These are phyloP conservation scores for Eleusine indica DNA, from an alignment of 176 grass and related monocot genomes.

Conservation along the genomic window DNA sequence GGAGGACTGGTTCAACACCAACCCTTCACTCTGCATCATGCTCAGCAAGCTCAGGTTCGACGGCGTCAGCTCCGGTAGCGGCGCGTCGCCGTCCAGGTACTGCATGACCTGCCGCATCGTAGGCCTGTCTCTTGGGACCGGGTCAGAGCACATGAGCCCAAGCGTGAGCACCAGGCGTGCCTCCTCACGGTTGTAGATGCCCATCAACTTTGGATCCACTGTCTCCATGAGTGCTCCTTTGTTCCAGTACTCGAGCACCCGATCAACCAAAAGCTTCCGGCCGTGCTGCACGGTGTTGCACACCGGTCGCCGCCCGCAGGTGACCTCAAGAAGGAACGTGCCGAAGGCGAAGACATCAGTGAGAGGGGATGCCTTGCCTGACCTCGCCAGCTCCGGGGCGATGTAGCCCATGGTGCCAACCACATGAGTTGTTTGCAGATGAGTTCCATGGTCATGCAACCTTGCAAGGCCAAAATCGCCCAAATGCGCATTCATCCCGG, in stretches of 20 bases:
- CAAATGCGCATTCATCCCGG: slow-evolving; percentile 27
- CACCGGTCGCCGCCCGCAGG: slow-evolving; percentile 35
- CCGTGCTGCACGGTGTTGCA: neutral
- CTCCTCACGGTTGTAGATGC: slow-evolving; percentile 23
- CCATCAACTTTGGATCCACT: slow-evolving; percentile 33
- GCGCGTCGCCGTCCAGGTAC: slow-evolving; percentile 38
- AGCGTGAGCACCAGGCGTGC: slow-evolving; percentile 53
- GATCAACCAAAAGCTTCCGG: slow-evolving; percentile 26
- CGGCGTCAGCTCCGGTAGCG: slow-evolving; percentile 26
- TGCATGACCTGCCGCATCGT: slow-evolving; percentile 45
- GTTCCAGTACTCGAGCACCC: slow-evolving; percentile 42
- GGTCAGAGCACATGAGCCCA: slow-evolving; percentile 52
- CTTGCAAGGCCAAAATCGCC: slow-evolving; percentile 69
- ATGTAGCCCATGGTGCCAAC: slow-evolving; percentile 64
- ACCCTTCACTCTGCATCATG: slow-evolving; percentile 7
- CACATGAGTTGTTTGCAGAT: slow-evolving; percentile 47
- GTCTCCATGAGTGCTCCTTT: slow-evolving; percentile 10
- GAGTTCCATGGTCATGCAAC: slow-evolving; percentile 49
- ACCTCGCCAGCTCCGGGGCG: slow-evolving; percentile 46
- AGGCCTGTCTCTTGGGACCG: slow-evolving; percentile 33
- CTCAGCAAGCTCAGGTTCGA: slow-evolving; percentile 5
- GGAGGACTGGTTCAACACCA: neutral
- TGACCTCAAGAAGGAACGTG: slow-evolving; percentile 51
- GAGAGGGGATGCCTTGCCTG: slow-evolving; percentile 47
- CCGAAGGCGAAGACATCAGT: slow-evolving; percentile 70